phyloP scores from a whole-genome alignment of 2,329 filamentous ascomycete species.

The Phialocephala sp. region DNA sequence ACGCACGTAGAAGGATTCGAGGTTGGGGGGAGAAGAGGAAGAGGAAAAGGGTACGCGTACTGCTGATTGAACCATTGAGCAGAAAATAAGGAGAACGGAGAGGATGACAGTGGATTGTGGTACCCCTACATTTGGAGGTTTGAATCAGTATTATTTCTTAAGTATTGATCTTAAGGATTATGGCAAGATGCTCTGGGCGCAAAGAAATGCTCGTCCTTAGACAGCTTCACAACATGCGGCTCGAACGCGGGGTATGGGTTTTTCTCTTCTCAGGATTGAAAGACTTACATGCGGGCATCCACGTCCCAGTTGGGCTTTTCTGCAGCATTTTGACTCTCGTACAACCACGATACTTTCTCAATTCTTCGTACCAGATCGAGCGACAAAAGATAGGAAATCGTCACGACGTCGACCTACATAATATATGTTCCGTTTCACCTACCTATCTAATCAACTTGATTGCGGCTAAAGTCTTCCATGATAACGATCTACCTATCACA shows the following conservation, averaged over 20 bases:
- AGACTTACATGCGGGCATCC: slow-evolving; percentile 48
- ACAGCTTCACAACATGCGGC: not conserved
- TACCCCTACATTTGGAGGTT: slow-evolving; percentile 40
- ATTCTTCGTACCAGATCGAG: not conserved
- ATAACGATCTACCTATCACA: not conserved
- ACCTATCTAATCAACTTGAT: not conserved
- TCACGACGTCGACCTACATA: not conserved
- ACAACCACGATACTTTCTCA: not conserved
- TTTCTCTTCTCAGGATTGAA: not conserved
- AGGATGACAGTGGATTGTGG: slow-evolving; percentile 49
- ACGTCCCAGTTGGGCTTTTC: slow-evolving; percentile 49
- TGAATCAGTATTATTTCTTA: not conserved
- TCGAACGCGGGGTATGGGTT: not conserved
- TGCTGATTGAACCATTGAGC: slow-evolving; percentile 52
- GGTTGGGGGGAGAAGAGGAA: not conserved
- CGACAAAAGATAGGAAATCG: not conserved
- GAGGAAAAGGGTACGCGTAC: slow-evolving; percentile 38
- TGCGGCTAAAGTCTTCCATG: slow-evolving; percentile 4
- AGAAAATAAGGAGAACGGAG: slow-evolving; percentile 49
- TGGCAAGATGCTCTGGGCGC: not conserved
- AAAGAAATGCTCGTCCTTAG: not conserved
- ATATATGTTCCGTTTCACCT: not conserved
- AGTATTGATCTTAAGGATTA: not conserved
- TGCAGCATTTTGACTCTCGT: slow-evolving; percentile 42
- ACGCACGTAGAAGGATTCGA: slow-evolving; percentile 1